Conservation (phyloP, 306 rosid species). For the Rosa lucieae region DNA sequence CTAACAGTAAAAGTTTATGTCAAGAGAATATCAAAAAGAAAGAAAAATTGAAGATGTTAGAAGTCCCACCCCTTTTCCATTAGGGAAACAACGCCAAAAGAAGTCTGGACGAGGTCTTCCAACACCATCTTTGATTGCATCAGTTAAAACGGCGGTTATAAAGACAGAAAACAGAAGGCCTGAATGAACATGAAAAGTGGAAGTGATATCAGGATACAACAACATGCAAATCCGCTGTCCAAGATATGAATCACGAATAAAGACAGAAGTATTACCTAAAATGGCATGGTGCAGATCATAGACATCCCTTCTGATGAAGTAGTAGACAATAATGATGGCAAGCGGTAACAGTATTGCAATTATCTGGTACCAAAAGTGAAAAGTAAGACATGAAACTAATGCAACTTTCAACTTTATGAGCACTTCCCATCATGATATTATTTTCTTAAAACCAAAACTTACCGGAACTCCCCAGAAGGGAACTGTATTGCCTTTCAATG, state of each 20-base stretch:
- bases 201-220: constrained; percentile 10
- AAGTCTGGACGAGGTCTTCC: constrained; percentile 97
- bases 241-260: not conserved
- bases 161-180: constrained; percentile 85
- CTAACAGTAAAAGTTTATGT: constrained; percentile 5
- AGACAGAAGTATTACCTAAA: constrained; percentile 52
- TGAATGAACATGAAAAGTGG: constrained; percentile 35
- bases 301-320: constrained; percentile 70
- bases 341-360: constrained; percentile 69
- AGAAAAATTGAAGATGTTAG: constrained; percentile 11
- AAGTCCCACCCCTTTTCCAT: constrained; percentile 74
- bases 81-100: constrained; percentile 97
- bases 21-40: not conserved
- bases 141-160: constrained; percentile 80
- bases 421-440: not conserved
- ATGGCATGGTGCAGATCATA: constrained; percentile 89
- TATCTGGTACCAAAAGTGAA: constrained; percentile 43
- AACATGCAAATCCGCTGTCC: not conserved
- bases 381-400: not conserved
- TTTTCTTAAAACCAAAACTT: constrained; percentile 27
- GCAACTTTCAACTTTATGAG: not conserved
- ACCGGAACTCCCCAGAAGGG: constrained; percentile 96
- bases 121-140: constrained; percentile 88
- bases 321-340: constrained; percentile 51
- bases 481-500: constrained; percentile 67